Base-by-base conservation (phyloP, 805 yeast genomes). In the Cyberlindnera maclurae region DNA sequence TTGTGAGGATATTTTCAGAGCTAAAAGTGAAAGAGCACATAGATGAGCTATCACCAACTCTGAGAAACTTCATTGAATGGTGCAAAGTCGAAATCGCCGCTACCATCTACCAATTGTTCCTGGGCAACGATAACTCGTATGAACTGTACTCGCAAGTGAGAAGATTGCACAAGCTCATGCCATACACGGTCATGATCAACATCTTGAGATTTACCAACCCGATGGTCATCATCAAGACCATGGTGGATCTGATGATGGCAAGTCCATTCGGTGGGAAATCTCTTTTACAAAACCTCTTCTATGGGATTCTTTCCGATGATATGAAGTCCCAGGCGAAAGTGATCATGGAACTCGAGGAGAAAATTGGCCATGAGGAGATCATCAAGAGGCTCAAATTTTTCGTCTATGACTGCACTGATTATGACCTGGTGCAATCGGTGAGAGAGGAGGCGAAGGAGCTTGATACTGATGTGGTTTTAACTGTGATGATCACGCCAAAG, bases 171-270 rank as follows among this genome's bases (percentile, higher is more conserved):
- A 63, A 70, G 26, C 54, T 86, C 42, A 75, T 90, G 63, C 98
- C 97, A 0, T 93, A 90, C 58, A 63, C 72, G 2, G 55, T 90
- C 27, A 75, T 89, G 58, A 79, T 79, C 31, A 84, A 85, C 15
- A 82, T 90, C 16, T 60, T 93, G 53, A 73, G 78, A 52, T 77
- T 82, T 43, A 86, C 97, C 0, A 90, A 90, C 54, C 97, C 98
- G 2, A 76, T 88, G 62, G 75, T 81, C 31, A 78, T 90, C 20
- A 77, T 86, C 64, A 83, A 88, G 44, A 76, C 80, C 16, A 63
- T 90, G 57, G 73, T 89, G 27, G 96, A 87, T 51, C 57, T 90
- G 42, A 77, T 90, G 48, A 75, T 93, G 65, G 85, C 82, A n/a
- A 85, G 78, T 48, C 83, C 87, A 26, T 71, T 78, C 53, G 83